Conservation (phyloP, 2,329 filamentous ascomycete species). For the Penicillium nordicum region DNA sequence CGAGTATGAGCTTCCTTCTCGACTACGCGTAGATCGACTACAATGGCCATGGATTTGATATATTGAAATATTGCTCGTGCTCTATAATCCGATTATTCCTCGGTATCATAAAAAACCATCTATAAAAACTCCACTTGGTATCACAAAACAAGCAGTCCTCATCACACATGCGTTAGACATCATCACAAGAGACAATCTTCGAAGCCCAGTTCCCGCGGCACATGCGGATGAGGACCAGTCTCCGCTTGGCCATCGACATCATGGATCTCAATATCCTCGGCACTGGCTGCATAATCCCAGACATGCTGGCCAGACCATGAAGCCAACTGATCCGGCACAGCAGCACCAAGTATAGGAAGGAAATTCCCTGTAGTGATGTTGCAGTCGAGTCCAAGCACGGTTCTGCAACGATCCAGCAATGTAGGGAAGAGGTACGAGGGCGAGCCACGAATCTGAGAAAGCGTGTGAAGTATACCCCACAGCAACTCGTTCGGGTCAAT, state of each 20-base stretch:
- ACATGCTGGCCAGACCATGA: slow-evolving; percentile 17
- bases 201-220: slow-evolving; percentile 7
- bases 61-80: neutral
- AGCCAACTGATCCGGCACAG: slow-evolving; percentile 9
- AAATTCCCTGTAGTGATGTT: slow-evolving; percentile 30
- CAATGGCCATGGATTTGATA: neutral
- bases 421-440: slow-evolving; percentile 37
- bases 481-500: slow-evolving; percentile 36
- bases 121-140: slow-evolving; percentile 20
- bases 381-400: slow-evolving; percentile 31
- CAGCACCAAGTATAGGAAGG: slow-evolving; percentile 21
- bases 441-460: slow-evolving; percentile 39
- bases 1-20: neutral
- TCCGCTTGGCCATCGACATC: slow-evolving; percentile 9
- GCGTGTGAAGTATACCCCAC: slow-evolving; percentile 39
- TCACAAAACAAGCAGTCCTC: slow-evolving; percentile 9
- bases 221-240: neutral
- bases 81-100: neutral
- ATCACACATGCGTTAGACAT: neutral
- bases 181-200: slow-evolving; percentile 6
- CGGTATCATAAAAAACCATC: slow-evolving; percentile 1
- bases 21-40: neutral
- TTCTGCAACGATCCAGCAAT: slow-evolving; percentile 32
- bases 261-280: slow-evolving; percentile 1
- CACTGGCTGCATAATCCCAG: slow-evolving; percentile 14